A percentile compares a stretch with the other conserved stretches of the same genome.
Evolutionary conservation across 2,329 filamentous ascomycete species (phyloP).

Genomic region (Periglandula ipomoeae): DNA sequence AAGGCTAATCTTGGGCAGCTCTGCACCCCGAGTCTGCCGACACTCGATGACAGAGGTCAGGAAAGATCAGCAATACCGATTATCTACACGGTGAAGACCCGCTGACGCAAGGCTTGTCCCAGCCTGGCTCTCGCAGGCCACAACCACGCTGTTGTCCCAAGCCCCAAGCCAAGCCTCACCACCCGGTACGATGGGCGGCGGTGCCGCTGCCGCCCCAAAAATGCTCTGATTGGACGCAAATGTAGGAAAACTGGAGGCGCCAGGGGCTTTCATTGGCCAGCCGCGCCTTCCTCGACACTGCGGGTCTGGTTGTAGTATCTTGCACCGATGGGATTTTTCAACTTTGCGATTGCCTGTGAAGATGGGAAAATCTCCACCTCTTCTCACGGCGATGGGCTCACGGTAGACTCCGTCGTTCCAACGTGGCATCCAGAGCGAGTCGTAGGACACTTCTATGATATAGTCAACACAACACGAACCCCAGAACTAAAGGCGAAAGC

Average conservation of each 20-base stretch:
- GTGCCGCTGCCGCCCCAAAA: too few species aligned
- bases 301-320: too few species aligned
- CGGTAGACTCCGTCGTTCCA: too few species aligned
- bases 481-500: too few species aligned
- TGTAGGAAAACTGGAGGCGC: too few species aligned
- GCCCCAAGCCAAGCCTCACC: not conserved
- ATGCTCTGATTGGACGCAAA: not conserved
- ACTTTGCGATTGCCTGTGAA: conserved; percentile 2
- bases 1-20: not conserved
- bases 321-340: conserved; percentile 8
- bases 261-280: not conserved
- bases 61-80: not conserved
- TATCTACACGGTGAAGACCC: not conserved
- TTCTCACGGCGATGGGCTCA: not conserved
- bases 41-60: not conserved
- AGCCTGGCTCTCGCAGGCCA: not conserved
- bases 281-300: not conserved
- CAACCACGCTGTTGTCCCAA: too few species aligned
- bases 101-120: not conserved
- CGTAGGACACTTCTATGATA: too few species aligned
- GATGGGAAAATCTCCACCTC: conserved; percentile 1
- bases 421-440: too few species aligned
- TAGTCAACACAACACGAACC: too few species aligned
- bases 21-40: not conserved
- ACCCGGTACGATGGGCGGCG: too few species aligned